Conservation (phyloP, 176 grass and related monocot genomes). For the Triticum turgidum region DNA sequence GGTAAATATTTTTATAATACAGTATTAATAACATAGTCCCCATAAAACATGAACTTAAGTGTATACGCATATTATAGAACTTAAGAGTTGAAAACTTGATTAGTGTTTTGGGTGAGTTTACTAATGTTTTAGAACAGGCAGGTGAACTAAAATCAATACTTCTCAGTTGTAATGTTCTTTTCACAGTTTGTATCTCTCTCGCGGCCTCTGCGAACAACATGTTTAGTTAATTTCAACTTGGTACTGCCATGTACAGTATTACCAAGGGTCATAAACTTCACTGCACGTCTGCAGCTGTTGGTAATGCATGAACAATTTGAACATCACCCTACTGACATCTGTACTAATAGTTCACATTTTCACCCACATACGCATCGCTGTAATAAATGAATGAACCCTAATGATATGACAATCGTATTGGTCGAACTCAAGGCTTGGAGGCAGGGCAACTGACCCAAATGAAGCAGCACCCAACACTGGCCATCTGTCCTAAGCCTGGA, state of each 20-base stretch:
- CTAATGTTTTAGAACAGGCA: not conserved
- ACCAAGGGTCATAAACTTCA: not conserved
- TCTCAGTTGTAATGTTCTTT: not conserved
- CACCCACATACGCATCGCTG: not conserved
- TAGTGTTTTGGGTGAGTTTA: not conserved
- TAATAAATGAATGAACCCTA: not conserved
- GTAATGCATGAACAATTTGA: not conserved
- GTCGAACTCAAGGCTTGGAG: not conserved
- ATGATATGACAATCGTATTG: not conserved
- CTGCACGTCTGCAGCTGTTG: not conserved
- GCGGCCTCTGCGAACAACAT: not conserved
- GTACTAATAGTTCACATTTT: not conserved
- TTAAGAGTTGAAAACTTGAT: not conserved
- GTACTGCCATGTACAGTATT: not conserved
- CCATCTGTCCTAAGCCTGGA: too few species aligned
- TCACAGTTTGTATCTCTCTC: not conserved
- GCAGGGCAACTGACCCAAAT: not conserved
- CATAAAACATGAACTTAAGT: not conserved
- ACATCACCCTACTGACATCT: not conserved
- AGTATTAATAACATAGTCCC: not conserved
- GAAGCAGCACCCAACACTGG: too few species aligned
- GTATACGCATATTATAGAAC: not conserved
- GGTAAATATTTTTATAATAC: not conserved
- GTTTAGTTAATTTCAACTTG: not conserved
- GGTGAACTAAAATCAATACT: not conserved